A percentile compares a stretch with the other conserved stretches of the same genome.
These are phyloP conservation scores for Neurospora hispaniola DNA, from an alignment of 495 filamentous ascomycete genomes.

Conservation along the genomic window DNA sequence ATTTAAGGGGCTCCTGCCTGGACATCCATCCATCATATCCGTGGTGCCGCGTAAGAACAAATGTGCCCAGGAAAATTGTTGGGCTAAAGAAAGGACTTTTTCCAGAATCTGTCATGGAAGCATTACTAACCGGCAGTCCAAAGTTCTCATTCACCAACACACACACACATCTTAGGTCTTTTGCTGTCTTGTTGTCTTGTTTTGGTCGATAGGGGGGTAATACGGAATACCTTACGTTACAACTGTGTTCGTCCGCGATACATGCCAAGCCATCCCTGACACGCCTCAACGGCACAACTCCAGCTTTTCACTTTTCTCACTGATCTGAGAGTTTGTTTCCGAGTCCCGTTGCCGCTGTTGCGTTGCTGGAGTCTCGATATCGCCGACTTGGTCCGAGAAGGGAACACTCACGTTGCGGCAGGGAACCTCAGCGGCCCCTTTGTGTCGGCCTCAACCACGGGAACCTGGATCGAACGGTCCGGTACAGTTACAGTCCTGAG, in stretches of 20 bases:
- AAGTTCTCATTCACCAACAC: neutral
- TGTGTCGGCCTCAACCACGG: neutral
- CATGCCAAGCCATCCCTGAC: neutral
- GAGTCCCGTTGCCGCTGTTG: neutral
- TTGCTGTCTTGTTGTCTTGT: neutral
- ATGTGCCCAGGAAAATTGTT: neutral
- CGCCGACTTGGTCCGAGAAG: neutral
- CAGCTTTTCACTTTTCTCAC: neutral
- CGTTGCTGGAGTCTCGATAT: neutral
- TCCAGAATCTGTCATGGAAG: neutral
- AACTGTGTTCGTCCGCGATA: neutral
- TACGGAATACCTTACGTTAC: neutral
- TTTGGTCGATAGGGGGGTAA: neutral
- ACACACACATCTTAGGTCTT: neutral
- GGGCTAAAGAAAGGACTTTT: neutral
- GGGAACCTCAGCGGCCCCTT: neutral
- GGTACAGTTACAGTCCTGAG: neutral
- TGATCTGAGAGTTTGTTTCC: neutral
- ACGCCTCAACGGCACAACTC: neutral
- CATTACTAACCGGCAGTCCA: neutral
- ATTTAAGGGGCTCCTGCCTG: neutral
- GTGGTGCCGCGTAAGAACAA: neutral
- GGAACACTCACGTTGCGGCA: neutral
- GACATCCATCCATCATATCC: neutral
- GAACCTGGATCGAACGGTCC: neutral